Evolutionary conservation across 805 yeast genomes (phyloP), one percentile per base, ranked within the genome.

Genomic region (Blastobotrys robertii): DNA sequence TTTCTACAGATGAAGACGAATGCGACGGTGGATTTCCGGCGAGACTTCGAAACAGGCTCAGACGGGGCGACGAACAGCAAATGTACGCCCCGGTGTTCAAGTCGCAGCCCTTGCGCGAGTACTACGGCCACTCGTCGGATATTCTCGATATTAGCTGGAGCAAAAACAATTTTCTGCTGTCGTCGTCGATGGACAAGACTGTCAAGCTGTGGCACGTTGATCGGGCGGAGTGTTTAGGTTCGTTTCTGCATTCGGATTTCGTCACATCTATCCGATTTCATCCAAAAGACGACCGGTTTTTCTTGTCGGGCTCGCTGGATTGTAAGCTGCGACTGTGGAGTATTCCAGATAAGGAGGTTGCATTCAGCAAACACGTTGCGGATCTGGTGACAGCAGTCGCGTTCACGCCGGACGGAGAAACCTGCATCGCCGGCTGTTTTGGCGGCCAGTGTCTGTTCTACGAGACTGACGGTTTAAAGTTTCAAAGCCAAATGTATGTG

Each of bases 121-220:
- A 77, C 48, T 61, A 58, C 34, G 92, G 84, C 12, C 97, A 90
- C 60, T 60, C 73, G 1, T 74, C 73, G 37, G 82, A 85, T 45
- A 70, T 90, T 11, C 59, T 85, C n/a, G 76, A 83, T 8, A 56
- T 88, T 30, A 84, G 84, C 53, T 88, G 97, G 97, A 81, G 94
- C 41, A 81, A 80, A 52, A 87, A 86, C 62, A 81, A 81, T 57
- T 88, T 88, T 52, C 58, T 90, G 28, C 58, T 86, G 1, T 71
- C 92, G 0, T 79, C 92, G 3, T 82, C 94, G 1, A 82, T 84
- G 81, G 97, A 88, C 62, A 73, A 76, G 49, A 81, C 94, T 0
- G 94, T 79, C 2, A 74, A 76, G 49, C 64, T 88, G 38, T 88
- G 97, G 96, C 94, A 88, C 59, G 73, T 81, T 9, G 84, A 83